A percentile compares a stretch with the other conserved stretches of the same genome.
Conservation (phyloP, 2,329 filamentous ascomycete species). For the Phyllosticta capitalensis region DNA sequence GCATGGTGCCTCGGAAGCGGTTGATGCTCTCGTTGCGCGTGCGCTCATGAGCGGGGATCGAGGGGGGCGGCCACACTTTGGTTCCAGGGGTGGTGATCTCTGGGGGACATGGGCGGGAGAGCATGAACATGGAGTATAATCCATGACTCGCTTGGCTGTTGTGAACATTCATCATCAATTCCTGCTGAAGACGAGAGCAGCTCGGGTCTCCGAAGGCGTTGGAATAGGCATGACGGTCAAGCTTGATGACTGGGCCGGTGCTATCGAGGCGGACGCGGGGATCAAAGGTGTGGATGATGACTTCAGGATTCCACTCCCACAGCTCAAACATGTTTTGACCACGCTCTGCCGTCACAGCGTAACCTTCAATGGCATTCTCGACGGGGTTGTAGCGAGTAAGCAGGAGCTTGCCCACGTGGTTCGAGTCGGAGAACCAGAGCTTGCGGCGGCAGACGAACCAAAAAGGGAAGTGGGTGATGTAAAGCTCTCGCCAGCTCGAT, state of each 20-base stretch:
- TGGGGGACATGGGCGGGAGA: constrained; percentile 46
- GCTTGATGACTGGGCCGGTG: constrained; percentile 55
- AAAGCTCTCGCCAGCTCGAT: constrained; percentile 62
- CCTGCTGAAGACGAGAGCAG: constrained; percentile 38
- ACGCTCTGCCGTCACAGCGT: constrained; percentile 51
- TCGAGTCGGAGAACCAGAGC: constrained; percentile 75
- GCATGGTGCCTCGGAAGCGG: constrained; percentile 35
- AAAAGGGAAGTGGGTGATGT: constrained; percentile 61
- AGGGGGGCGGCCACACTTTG: constrained; percentile 63
- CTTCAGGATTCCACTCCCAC: constrained; percentile 56
- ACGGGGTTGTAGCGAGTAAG: constrained; percentile 66
- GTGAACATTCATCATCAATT: constrained; percentile 40
- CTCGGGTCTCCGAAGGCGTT: constrained; percentile 13
- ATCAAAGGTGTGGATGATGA: constrained; percentile 63
- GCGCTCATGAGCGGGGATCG: constrained; percentile 55
- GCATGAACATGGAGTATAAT: constrained; percentile 58
- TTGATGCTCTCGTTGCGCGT: constrained; percentile 42
- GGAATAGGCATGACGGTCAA: constrained; percentile 26
- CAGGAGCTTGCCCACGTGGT: constrained; percentile 64
- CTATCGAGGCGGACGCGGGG: constrained; percentile 63
- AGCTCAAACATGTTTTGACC: constrained; percentile 44
- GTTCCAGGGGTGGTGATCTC: constrained; percentile 28
- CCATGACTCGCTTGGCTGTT: constrained; percentile 19
- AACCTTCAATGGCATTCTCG: constrained; percentile 69
- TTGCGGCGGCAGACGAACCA: constrained; percentile 79